Conservation (phyloP, 2,329 filamentous ascomycete genomes). For the Calonectria montana region DNA sequence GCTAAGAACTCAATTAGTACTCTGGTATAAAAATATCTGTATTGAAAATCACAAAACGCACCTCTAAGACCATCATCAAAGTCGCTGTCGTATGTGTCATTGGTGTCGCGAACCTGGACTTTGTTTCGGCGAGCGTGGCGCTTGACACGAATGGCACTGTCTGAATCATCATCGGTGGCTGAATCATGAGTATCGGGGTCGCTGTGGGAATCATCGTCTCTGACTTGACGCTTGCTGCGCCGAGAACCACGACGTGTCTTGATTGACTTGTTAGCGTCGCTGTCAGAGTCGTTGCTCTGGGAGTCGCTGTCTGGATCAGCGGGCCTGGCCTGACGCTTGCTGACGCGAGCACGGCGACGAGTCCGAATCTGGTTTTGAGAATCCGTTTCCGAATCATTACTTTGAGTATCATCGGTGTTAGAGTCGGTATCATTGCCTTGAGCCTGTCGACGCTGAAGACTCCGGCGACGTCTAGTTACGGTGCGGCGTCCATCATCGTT, state of each 20-base stretch:
- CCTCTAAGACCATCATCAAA: neutral
- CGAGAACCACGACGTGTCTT: no score
- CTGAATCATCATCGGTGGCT: neutral
- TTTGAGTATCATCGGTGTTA: neutral
- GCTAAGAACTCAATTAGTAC: neutral
- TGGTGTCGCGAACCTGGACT: neutral
- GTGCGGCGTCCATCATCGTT: neutral
- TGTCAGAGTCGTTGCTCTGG: neutral
- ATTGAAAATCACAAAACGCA: neutral
- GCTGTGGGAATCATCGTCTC: neutral
- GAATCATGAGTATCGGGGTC: neutral
- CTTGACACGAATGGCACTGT: neutral
- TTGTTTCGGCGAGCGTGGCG: neutral
- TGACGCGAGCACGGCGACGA: neutral
- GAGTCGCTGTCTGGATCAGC: neutral
- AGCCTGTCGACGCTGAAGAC: neutral
- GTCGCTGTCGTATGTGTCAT: neutral
- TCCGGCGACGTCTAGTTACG: neutral
- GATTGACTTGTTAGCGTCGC: neutral
- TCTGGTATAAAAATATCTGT: neutral
- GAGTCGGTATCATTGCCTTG: neutral
- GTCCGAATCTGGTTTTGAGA: neutral
- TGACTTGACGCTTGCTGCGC: no score
- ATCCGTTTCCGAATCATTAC: neutral
- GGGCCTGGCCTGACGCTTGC: neutral